Conservation (phyloP, 1,284 basidiomycete genomes). For the Austroboletus novae-zelandiae region DNA sequence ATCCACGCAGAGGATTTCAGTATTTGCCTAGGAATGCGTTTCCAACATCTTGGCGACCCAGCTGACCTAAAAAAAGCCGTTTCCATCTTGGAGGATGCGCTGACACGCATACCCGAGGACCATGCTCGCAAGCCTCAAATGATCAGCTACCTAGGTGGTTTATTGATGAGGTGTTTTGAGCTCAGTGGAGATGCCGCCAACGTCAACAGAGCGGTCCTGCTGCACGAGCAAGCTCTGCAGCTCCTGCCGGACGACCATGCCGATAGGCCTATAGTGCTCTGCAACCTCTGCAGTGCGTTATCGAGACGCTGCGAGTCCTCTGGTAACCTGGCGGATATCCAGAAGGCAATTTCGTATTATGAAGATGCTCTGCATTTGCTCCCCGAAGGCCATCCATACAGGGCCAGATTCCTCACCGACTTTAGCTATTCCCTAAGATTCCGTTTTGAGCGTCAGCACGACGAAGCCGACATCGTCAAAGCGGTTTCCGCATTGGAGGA, state of each 20-base stretch:
- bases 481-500: not conserved
- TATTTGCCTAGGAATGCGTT: not conserved
- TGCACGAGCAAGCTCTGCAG: not conserved
- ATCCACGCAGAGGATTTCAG: not conserved
- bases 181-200: not conserved
- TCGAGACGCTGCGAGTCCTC: not conserved
- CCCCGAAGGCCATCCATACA: not conserved
- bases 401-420: not conserved
- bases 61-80: not conserved
- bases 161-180: not conserved
- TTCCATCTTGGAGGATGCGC: not conserved
- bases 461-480: not conserved
- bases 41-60: not conserved
- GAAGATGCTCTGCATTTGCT: not conserved
- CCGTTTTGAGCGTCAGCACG: not conserved
- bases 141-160: not conserved
- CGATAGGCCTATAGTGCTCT: not conserved
- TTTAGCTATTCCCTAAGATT: not conserved
- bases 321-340: not conserved
- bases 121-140: not conserved
- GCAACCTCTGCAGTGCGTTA: not conserved
- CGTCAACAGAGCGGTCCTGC: not conserved
- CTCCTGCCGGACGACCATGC: not conserved
- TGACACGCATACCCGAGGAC: not conserved
- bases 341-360: not conserved